A percentile compares a stretch with the other conserved stretches of the same genome.
Conservation (phyloP, 2,329 filamentous ascomycete species). For the Rachicladosporium sp. region DNA sequence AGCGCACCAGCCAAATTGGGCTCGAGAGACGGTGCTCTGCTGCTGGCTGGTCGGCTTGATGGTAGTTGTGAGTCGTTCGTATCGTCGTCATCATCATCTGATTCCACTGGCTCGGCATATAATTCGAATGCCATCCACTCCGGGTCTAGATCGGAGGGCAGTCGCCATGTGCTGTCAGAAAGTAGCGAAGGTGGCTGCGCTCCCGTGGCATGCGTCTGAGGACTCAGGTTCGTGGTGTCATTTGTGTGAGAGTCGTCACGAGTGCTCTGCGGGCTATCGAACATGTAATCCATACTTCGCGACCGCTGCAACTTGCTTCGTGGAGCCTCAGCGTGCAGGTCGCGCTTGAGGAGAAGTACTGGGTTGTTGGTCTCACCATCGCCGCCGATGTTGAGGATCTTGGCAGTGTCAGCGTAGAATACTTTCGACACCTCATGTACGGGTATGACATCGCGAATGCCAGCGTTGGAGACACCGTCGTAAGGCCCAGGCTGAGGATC, state of each 20-base stretch:
- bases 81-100: slow-evolving; percentile 32
- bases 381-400: slow-evolving; percentile 70
- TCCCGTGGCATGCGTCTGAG: too few species aligned
- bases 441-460: slow-evolving; percentile 54
- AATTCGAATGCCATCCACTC: slow-evolving; percentile 91
- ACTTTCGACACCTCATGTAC: slow-evolving; percentile 75
- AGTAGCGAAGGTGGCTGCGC: not conserved
- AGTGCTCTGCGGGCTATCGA: not conserved
- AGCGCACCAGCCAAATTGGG: slow-evolving; percentile 30
- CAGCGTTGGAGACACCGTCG: slow-evolving; percentile 49
- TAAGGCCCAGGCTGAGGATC: slow-evolving; percentile 45
- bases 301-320: slow-evolving; percentile 41
- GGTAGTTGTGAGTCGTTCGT: slow-evolving; percentile 1
- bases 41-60: slow-evolving; percentile 7
- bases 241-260: not conserved
- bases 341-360: slow-evolving; percentile 61
- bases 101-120: slow-evolving; percentile 48
- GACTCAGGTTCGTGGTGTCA: not conserved
- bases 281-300: slow-evolving; percentile 2
- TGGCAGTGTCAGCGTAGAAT: slow-evolving; percentile 84
- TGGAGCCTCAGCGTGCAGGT: slow-evolving; percentile 52
- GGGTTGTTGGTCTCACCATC: slow-evolving; percentile 60
- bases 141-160: slow-evolving; percentile 66
- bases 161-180: slow-evolving; percentile 32
- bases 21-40: slow-evolving; percentile 24